These are phyloP conservation scores for Lojkania enalia DNA, from an alignment of 2,329 filamentous ascomycete species.

Conservation along the genomic window DNA sequence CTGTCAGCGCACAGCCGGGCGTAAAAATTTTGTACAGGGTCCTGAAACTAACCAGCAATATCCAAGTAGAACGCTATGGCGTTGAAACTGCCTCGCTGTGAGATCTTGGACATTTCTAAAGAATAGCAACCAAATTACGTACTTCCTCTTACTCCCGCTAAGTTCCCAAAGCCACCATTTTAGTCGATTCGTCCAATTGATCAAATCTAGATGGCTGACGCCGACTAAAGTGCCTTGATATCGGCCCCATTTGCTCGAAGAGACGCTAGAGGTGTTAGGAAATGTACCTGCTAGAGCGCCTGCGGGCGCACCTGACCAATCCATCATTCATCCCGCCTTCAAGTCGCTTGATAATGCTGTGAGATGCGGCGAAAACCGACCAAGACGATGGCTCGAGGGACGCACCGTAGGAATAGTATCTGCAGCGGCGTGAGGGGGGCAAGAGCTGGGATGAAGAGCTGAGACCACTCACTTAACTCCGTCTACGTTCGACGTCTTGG, in stretches of 20 bases:
- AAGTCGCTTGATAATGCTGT: constrained; percentile 56
- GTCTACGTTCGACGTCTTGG: constrained; percentile 58
- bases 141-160: constrained; percentile 60
- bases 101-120: constrained; percentile 3
- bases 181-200: constrained; percentile 67
- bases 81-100: constrained; percentile 59
- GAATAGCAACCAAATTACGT: constrained; percentile 19
- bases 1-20: not conserved
- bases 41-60: constrained; percentile 57
- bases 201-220: constrained; percentile 66
- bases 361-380: constrained; percentile 61
- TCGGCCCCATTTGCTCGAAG: constrained; percentile 62
- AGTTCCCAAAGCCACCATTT: constrained; percentile 62
- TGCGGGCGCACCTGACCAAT: constrained; percentile 58
- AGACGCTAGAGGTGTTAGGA: constrained; percentile 46
- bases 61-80: constrained; percentile 66
- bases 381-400: constrained; percentile 58
- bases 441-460: constrained; percentile 28
- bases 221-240: constrained; percentile 67
- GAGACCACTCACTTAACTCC: constrained; percentile 50
- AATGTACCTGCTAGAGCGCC: not conserved
- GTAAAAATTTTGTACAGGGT: not conserved
- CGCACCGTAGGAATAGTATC: constrained; percentile 67
- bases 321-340: constrained; percentile 66
- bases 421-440: constrained; percentile 16